Evolutionary conservation across 2,329 filamentous ascomycete genomes (phyloP).

Genomic region (Tolypocladium cylindrosporum): DNA sequence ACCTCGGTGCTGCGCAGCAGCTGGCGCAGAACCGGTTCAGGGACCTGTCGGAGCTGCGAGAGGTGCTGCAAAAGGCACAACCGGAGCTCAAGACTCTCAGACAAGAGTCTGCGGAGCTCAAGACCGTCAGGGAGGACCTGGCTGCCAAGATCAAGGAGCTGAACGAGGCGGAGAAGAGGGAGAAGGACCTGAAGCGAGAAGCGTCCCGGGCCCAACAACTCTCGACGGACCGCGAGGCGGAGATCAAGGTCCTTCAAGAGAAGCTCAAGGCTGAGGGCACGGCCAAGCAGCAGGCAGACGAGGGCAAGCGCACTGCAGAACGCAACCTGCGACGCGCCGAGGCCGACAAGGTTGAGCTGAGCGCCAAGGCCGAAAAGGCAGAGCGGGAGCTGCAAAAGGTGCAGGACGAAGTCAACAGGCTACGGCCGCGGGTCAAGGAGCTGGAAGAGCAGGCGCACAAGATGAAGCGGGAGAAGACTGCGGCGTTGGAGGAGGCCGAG

Average conservation of each 20-base stretch:
- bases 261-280: slow-evolving; percentile 68
- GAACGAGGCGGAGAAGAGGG: slow-evolving; percentile 66
- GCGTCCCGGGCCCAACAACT: slow-evolving; percentile 60
- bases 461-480: slow-evolving; percentile 56
- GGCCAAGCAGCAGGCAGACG: slow-evolving; percentile 64
- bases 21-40: slow-evolving; percentile 82
- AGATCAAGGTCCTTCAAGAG: slow-evolving; percentile 69
- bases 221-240: slow-evolving; percentile 62
- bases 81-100: slow-evolving; percentile 74
- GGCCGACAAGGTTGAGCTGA: slow-evolving; percentile 67
- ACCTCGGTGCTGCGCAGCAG: slow-evolving; percentile 77
- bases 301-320: slow-evolving; percentile 62
- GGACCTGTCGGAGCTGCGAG: slow-evolving; percentile 71
- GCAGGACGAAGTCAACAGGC: slow-evolving; percentile 61
- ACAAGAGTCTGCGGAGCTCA: slow-evolving; percentile 66
- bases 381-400: slow-evolving; percentile 59
- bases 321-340: slow-evolving; percentile 72
- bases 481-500: slow-evolving; percentile 68
- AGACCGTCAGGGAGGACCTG: slow-evolving; percentile 66
- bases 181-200: slow-evolving; percentile 73
- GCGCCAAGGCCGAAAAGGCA: slow-evolving; percentile 62
- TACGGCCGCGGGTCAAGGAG: slow-evolving; percentile 52
- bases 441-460: slow-evolving; percentile 66
- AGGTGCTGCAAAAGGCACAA: slow-evolving; percentile 74
- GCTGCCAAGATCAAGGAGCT: slow-evolving; percentile 49